Percentiles rank a stretch among this genome's conserved stretches.
Conservation (phyloP, 768 basidiomycete genomes). For the Xanthoconium purpureum region DNA sequence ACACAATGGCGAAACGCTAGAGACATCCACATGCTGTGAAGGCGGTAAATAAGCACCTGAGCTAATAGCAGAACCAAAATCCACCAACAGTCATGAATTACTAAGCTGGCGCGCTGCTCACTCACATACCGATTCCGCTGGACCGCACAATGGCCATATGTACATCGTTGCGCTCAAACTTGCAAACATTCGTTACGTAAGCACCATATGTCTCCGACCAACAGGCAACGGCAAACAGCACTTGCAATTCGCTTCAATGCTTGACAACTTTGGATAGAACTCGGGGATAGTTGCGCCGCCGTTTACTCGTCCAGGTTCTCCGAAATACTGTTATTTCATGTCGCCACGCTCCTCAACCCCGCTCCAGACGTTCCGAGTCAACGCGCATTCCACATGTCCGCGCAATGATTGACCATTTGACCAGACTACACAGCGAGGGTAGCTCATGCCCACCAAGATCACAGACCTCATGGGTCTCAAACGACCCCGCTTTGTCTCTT, state of each 20-base stretch:
- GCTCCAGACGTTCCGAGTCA: slow-evolving; percentile 27
- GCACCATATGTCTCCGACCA: not conserved
- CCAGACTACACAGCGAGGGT: slow-evolving; percentile 26
- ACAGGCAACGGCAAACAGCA: not conserved
- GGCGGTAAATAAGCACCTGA: not conserved
- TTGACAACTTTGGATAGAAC: slow-evolving; percentile 2
- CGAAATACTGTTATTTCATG: slow-evolving; percentile 17
- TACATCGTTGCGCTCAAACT: not conserved
- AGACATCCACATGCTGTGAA: not conserved
- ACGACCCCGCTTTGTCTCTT: slow-evolving; percentile 18
- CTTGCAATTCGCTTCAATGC: not conserved
- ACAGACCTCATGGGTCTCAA: slow-evolving; percentile 16
- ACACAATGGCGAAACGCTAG: not conserved
- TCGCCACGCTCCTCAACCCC: slow-evolving; percentile 27
- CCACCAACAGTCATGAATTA: not conserved
- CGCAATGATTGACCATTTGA: slow-evolving; percentile 26
- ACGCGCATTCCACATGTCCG: slow-evolving; percentile 35
- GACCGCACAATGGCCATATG: not conserved
- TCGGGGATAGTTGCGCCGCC: slow-evolving; percentile 11
- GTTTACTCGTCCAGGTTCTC: slow-evolving; percentile 7
- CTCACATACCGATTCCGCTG: not conserved
- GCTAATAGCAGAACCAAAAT: not conserved
- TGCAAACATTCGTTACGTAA: slow-evolving; percentile 16
- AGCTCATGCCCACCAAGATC: slow-evolving; percentile 23
- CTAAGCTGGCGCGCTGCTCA: not conserved